These are phyloP conservation scores for Sporothrix euskadiensis DNA, from an alignment of 2,329 filamentous ascomycete species.

Conservation along the genomic window DNA sequence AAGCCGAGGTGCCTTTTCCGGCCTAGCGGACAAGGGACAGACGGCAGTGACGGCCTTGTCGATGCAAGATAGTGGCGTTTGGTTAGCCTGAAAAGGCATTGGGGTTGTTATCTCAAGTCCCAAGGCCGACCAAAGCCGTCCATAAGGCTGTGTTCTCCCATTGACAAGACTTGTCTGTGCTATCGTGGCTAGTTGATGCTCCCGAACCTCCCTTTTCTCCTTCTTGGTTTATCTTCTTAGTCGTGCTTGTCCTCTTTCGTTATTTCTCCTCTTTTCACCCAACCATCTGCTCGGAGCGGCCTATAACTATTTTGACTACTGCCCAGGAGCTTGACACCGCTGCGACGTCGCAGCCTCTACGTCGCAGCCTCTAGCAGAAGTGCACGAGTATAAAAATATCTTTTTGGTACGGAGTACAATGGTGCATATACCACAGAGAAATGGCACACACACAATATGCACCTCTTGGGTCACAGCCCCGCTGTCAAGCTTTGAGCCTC, in stretches of 20 bases:
- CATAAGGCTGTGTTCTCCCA: slow-evolving; percentile 11
- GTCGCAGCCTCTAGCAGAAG: neutral
- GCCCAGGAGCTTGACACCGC: neutral
- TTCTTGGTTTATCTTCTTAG: neutral
- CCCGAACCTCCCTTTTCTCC: neutral
- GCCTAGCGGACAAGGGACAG: neutral
- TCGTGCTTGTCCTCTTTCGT: neutral
- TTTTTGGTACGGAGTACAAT: neutral
- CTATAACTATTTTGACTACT: neutral
- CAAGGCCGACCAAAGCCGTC: neutral
- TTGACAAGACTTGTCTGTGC: neutral
- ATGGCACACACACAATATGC: neutral
- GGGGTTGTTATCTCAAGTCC: neutral
- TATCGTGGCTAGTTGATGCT: neutral
- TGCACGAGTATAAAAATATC: slow-evolving; percentile 2
- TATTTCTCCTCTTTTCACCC: neutral
- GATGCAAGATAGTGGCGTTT: slow-evolving; percentile 12
- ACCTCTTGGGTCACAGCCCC: slow-evolving; percentile 21
- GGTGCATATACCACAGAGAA: neutral
- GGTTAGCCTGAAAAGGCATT: neutral
- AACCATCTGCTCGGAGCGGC: neutral
- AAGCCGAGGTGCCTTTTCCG: slow-evolving; percentile 11
- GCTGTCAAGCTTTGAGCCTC: slow-evolving; percentile 22
- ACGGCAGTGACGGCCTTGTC: neutral
- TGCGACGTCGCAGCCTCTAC: neutral